phyloP scores from a whole-genome alignment of 495 filamentous ascomycete species.

The Niebla homalea region DNA sequence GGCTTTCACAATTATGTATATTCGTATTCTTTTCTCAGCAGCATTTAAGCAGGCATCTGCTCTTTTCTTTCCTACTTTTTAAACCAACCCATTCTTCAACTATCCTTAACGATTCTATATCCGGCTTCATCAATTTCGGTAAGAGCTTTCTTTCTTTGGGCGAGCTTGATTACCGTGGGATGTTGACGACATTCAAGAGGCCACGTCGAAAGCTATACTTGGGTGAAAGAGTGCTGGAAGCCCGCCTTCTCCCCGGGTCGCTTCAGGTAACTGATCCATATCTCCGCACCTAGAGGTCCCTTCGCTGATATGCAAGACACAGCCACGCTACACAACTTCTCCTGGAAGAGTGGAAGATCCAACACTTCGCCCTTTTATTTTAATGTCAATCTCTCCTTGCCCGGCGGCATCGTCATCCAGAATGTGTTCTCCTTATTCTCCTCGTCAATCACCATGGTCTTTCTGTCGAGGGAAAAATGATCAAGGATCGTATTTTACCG shows the following conservation, averaged over 20 bases:
- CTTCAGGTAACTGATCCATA: conserved; percentile 7
- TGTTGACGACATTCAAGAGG: conserved; percentile 8
- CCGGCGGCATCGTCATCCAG: conserved; percentile 3
- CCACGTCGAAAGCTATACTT: conserved; percentile 7
- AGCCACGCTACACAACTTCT: background rate
- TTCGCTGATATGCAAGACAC: background rate
- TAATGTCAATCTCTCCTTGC: conserved; percentile 5
- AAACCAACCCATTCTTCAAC: conserved; percentile 7
- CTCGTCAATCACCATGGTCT: conserved; percentile 2
- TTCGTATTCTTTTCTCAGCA: background rate
- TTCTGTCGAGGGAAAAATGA: conserved; percentile 8
- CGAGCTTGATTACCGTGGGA: background rate
- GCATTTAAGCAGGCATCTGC: background rate
- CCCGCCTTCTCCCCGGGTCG: conserved; percentile 4
- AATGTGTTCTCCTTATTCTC: no score
- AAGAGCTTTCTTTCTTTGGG: conserved; percentile 2
- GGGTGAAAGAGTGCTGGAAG: conserved; percentile 8
- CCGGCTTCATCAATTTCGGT: conserved; percentile 1
- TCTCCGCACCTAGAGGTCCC: background rate
- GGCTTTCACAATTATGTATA: conserved; percentile 3
- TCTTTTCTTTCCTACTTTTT: conserved; percentile 8
- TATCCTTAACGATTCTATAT: conserved; percentile 6
- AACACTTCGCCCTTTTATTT: conserved; percentile 2
- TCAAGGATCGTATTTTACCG: no score
- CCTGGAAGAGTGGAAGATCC: conserved; percentile 4